Conservation (phyloP, 441 rosid genomes). For the Erysimum cheiri region DNA sequence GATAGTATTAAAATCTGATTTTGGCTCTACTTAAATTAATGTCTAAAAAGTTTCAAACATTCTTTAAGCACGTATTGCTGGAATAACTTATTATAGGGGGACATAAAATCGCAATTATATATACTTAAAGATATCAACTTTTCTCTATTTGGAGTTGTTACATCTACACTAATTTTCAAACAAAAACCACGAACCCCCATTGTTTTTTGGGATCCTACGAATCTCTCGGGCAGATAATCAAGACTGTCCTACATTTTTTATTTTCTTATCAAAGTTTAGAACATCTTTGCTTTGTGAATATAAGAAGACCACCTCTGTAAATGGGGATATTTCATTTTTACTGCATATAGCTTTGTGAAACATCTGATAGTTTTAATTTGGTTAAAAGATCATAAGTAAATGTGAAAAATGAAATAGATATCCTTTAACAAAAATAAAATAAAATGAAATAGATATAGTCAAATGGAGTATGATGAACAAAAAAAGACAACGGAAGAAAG, state of each 20-base stretch:
- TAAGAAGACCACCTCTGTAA: background rate
- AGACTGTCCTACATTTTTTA: background rate
- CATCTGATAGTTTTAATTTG: background rate
- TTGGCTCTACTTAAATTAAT: slow-evolving; percentile 28
- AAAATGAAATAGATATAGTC: too few species aligned
- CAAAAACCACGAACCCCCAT: slow-evolving; percentile 7
- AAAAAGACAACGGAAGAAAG: background rate
- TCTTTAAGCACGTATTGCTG: slow-evolving; percentile 39
- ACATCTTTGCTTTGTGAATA: background rate
- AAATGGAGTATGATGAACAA: background rate
- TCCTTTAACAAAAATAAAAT: too few species aligned
- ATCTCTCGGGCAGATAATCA: slow-evolving; percentile 4
- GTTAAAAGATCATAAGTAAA: background rate
- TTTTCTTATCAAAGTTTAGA: background rate
- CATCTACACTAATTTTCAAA: slow-evolving; percentile 16
- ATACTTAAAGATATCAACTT: slow-evolving; percentile 23
- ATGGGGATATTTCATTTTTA: too few species aligned
- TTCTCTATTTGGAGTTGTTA: slow-evolving; percentile 35
- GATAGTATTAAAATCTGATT: slow-evolving; percentile 40
- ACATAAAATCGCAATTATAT: slow-evolving; percentile 32
- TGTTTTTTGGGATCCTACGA: slow-evolving; percentile 6
- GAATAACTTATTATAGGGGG: slow-evolving; percentile 22
- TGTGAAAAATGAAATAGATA: background rate
- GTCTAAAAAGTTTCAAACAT: slow-evolving; percentile 2
- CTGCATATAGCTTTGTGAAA: background rate